phyloP scores from a whole-genome alignment of 2,329 filamentous ascomycete species.

The Neurospora sp. region DNA sequence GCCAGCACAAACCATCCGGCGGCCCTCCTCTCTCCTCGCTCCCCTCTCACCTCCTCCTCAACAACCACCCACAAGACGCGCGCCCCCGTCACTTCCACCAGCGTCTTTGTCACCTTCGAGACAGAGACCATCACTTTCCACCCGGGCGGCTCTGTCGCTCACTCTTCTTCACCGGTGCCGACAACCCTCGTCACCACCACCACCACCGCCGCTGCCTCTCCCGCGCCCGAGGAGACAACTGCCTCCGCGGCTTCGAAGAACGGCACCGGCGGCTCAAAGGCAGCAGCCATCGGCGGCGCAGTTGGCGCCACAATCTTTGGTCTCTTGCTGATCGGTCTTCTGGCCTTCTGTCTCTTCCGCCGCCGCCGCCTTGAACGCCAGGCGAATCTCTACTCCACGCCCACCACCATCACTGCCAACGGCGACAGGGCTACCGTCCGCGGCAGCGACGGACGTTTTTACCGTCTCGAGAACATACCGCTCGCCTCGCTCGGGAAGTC shows the following conservation, averaged over 20 bases:
- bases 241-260: background rate
- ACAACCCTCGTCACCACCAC: background rate
- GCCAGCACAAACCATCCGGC: too few relatives aligned
- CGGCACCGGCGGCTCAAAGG: background rate
- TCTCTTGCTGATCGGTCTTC: background rate
- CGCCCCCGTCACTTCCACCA: background rate
- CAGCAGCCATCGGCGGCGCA: background rate
- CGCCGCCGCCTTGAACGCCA: background rate
- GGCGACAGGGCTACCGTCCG: background rate
- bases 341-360: background rate
- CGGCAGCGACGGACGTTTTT: background rate
- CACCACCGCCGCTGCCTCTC: background rate
- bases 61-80: background rate
- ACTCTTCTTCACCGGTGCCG: background rate
- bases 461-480: background rate
- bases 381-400: background rate
- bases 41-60: background rate
- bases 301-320: background rate
- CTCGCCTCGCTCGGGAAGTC: background rate
- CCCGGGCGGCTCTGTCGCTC: background rate
- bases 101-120: background rate
- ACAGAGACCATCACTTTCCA: background rate
- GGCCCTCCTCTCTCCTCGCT: background rate
- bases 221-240: background rate
- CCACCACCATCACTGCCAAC: background rate